Conservation (phyloP, 1,284 basidiomycete species). For the Mycosarcoma maydis region DNA sequence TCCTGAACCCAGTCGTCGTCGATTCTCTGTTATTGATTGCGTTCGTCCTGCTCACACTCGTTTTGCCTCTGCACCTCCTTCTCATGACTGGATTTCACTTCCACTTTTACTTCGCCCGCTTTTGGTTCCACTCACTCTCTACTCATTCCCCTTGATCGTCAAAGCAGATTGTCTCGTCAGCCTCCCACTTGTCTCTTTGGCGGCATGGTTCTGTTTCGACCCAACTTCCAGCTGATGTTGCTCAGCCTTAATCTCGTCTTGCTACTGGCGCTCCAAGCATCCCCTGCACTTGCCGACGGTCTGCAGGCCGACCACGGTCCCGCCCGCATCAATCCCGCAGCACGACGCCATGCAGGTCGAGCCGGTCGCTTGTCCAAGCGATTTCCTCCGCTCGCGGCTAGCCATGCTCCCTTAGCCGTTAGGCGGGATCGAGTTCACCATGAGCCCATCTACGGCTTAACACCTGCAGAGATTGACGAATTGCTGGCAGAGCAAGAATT, state of each 20-base stretch:
- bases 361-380: constrained; percentile 34
- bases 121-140: not conserved
- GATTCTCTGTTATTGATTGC: not conserved
- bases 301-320: constrained; percentile 5
- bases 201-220: constrained; percentile 35
- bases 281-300: constrained; percentile 14
- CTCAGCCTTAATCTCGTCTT: constrained; percentile 33
- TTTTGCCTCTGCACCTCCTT: constrained; percentile 1
- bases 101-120: not conserved
- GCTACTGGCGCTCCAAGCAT: constrained; percentile 10
- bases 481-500: constrained; percentile 12
- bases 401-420: constrained; percentile 1
- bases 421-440: constrained; percentile 14
- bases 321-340: not conserved
- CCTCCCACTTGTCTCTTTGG: not conserved
- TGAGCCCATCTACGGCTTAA: constrained; percentile 14
- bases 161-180: not conserved
- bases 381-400: constrained; percentile 8
- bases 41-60: constrained; percentile 16
- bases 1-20: not conserved
- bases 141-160: not conserved
- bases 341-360: constrained; percentile 31
- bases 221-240: constrained; percentile 32
- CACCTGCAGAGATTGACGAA: constrained; percentile 18
- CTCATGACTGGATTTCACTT: not conserved